These are phyloP conservation scores for Rhynchospora pubera DNA, from an alignment of 176 grass and related monocot genomes.

Conservation along the genomic window DNA sequence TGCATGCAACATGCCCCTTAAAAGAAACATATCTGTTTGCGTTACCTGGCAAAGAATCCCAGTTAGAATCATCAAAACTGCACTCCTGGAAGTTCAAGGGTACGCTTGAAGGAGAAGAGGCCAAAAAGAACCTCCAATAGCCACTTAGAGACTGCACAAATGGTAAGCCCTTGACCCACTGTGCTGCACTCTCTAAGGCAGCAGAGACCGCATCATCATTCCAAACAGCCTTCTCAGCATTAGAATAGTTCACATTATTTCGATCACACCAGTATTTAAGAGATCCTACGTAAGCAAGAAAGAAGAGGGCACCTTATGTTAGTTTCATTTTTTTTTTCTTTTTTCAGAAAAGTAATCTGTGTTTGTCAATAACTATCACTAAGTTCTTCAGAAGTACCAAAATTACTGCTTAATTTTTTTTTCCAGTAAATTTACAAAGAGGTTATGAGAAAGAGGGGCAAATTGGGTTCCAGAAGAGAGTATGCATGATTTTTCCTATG, in stretches of 20 bases:
- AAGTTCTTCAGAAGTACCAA: not conserved
- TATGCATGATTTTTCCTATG: not conserved
- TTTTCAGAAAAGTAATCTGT: not conserved
- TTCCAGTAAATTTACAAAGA: not conserved
- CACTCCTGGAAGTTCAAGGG: conserved; percentile 55
- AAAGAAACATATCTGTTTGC: not conserved
- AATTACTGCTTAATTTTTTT: not conserved
- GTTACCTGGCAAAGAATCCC: conserved; percentile 71
- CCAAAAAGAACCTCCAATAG: conserved; percentile 73
- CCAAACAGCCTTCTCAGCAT: conserved; percentile 63
- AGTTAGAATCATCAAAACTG: conserved; percentile 63
- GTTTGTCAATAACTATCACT: too few relatives aligned
- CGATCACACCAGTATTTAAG: conserved; percentile 87
- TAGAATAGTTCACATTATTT: conserved; percentile 49
- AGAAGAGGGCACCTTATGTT: not conserved
- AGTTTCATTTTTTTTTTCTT: not conserved
- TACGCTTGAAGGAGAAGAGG: conserved; percentile 51
- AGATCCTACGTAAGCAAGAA: conserved; percentile 37
- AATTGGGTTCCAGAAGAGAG: not conserved
- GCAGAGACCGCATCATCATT: conserved; percentile 49
- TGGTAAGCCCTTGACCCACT: conserved; percentile 68
- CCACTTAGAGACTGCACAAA: conserved; percentile 73
- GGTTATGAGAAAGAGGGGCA: not conserved
- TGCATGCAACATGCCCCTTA: not conserved
- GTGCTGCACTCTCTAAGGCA: conserved; percentile 54